Evolutionary conservation across 768 basidiomycete species (phyloP), one percentile per base, ranked within the genome.

Genomic region (Rhodosporidiobolus sp.): DNA sequence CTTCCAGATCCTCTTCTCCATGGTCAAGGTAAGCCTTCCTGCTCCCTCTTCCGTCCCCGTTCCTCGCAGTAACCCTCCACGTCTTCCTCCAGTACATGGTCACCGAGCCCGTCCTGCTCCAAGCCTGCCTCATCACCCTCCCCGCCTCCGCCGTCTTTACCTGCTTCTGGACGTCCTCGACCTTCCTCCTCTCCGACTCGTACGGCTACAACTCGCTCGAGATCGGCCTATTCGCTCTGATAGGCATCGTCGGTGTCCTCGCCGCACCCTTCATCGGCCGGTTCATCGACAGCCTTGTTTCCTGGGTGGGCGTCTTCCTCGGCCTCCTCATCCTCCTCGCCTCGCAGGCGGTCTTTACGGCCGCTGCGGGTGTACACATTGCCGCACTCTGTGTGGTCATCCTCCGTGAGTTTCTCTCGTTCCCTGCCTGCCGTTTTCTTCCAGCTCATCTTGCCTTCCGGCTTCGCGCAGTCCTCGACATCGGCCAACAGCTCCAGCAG

Each of bases 101-200:
- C 48, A 74, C 74, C 26, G 72, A 67, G 52, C 72, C 66, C 2
- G 61, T 64, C n/a, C 58, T 75, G 30, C 57, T 73, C 1, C 71
- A 73, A 32, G 57, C n/a, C 22, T 66, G 50, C 60, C 45, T 63
- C 1, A 59, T 69, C 32, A 35, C 53, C 32, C 32, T 28, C 10
- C 22, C 38, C 45, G 55, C 65, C 28, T 58, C 43, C 9, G 30
- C 50, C 52, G 9, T 77, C 43, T 77, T 73, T 34, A 30, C 63
- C 24, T 24, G 14, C 24, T 74, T 70, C 63, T 74, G 69, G 73
- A 52, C 49, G 2, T 78, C 76, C 28, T 67, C 81, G 70, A 92
- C 91, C 0, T 94, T 93, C 83, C 82, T 93, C 30, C 87, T 95
- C 4, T 88, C 87, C 14, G 89, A 88, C 10, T 81, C 87, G 6